Base-by-base conservation (phyloP, 1,139 yeast genomes). In the Zygosaccharomyces pseudobailii region DNA sequence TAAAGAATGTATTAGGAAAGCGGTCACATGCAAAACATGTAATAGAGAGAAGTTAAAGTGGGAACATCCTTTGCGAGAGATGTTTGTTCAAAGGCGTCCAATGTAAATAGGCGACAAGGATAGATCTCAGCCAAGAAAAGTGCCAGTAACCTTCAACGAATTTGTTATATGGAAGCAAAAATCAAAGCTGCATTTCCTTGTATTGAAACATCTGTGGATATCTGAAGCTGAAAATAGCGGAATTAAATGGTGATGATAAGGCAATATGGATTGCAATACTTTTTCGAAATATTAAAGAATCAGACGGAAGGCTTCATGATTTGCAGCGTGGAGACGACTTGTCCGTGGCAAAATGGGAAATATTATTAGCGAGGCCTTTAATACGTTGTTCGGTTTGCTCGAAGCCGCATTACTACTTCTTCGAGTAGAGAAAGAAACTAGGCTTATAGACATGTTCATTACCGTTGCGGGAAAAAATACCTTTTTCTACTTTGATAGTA, bases 381-480 rank as follows among this genome's bases (percentile, higher is more conserved):
- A 25, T 3, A 39, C 42, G 3, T 28, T 19, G 24, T 39, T 36
- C 7, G 25, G 20, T 10, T 21, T 41, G 40, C 44, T 34, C 13
- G 13, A 28, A n/a, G 19, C 25, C 7, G 45, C 47, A n/a, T 30
- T 45, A 4, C 24, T 40, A 4, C 47, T 45, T 25, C 47, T 45
- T 5, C 35, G 45, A 20, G 25, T 41, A 2, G 35, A 19, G n/a
- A 36, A 40, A 19, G 45, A 45, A 22, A 32, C 40, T 9, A 34
- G 47, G 35, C 47, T 45, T 23, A 23, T 45, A 28, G 40, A 40
- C 36, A 45, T 43, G 6, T 45, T 45, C 40, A 41, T 45, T 5
- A 41, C 45, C 10, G 47, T 45, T 45, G 47, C 47, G 2, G 45
- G 41, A n/a, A 33, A 40, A 36, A 45, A 45, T 23, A 45, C 45